These are phyloP conservation scores for Mycena venus DNA, from an alignment of 768 basidiomycete genomes.

Conservation along the genomic window DNA sequence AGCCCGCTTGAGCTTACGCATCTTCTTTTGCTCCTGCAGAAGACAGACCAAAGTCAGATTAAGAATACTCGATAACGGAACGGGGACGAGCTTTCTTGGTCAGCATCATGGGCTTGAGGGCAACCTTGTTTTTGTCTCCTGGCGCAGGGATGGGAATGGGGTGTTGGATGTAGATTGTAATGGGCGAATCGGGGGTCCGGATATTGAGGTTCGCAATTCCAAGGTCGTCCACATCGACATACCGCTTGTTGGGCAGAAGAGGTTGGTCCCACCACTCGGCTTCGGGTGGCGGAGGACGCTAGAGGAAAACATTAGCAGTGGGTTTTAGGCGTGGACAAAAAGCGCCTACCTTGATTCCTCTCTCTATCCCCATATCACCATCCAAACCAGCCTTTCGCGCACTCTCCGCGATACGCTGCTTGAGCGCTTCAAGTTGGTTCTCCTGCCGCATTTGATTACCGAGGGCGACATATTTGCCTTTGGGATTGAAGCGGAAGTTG, in stretches of 20 bases:
- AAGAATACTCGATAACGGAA: not conserved
- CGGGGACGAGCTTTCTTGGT: conserved; percentile 80
- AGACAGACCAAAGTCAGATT: conserved; percentile 15
- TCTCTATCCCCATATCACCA: conserved; percentile 92
- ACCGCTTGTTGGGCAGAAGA: conserved; percentile 83
- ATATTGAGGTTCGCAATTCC: conserved; percentile 75
- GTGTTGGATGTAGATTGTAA: conserved; percentile 94
- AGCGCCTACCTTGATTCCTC: conserved; percentile 82
- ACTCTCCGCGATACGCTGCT: conserved; percentile 93
- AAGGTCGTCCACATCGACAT: conserved; percentile 74
- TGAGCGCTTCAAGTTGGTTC: conserved; percentile 88
- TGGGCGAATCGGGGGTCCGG: conserved; percentile 75
- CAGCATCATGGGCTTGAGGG: conserved; percentile 89
- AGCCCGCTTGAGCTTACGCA: conserved; percentile 89
- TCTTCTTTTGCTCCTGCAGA: conserved; percentile 91
- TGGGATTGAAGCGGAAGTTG: conserved; percentile 88
- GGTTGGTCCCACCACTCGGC: conserved; percentile 99
- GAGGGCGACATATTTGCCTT: conserved; percentile 90
- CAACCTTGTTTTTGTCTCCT: conserved; percentile 83
- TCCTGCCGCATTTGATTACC: conserved; percentile 82
- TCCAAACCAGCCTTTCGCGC: conserved; percentile 95
- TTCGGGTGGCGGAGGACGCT: conserved; percentile 90
- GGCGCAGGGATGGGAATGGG: conserved; percentile 96
- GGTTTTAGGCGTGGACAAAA: not conserved
- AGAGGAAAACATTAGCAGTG: not conserved